These are phyloP conservation scores for Olyra latifolia DNA, from an alignment of 176 grass and related monocot genomes.

Conservation along the genomic window DNA sequence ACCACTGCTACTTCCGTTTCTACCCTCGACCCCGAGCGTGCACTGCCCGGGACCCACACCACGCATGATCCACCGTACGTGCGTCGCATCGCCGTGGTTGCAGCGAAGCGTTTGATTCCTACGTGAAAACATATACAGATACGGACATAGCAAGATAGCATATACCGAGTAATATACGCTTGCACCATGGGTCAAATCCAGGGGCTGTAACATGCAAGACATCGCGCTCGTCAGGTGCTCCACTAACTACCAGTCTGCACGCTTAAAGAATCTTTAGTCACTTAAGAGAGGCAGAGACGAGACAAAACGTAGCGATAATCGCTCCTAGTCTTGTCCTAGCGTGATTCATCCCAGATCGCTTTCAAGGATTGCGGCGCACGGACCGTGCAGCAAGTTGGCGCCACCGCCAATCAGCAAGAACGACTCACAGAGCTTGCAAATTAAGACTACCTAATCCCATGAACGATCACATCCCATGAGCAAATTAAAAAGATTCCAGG, in stretches of 20 bases:
- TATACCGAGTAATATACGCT: too few relatives aligned
- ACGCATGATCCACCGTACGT: too few relatives aligned
- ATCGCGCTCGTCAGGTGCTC: neutral
- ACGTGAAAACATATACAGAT: too few relatives aligned
- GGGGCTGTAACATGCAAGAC: neutral
- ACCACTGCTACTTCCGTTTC: too few relatives aligned
- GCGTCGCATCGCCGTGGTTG: too few relatives aligned
- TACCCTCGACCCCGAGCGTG: too few relatives aligned
- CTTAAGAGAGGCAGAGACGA: neutral
- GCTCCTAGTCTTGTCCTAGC: neutral
- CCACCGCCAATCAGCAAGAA: neutral
- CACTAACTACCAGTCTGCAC: neutral
- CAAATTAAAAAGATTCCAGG: neutral
- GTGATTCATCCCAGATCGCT: neutral
- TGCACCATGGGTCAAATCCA: too few relatives aligned
- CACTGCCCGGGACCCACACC: too few relatives aligned
- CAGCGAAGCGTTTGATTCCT: too few relatives aligned
- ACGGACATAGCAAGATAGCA: too few relatives aligned
- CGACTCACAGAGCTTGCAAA: neutral
- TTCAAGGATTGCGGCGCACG: neutral
- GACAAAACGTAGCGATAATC: neutral
- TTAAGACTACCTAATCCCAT: neutral
- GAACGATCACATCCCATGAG: neutral
- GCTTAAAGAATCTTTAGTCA: neutral
- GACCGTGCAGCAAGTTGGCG: neutral